phyloP scores from a whole-genome alignment of 495 filamentous ascomycete species.

The Aspergillus homomorphus region DNA sequence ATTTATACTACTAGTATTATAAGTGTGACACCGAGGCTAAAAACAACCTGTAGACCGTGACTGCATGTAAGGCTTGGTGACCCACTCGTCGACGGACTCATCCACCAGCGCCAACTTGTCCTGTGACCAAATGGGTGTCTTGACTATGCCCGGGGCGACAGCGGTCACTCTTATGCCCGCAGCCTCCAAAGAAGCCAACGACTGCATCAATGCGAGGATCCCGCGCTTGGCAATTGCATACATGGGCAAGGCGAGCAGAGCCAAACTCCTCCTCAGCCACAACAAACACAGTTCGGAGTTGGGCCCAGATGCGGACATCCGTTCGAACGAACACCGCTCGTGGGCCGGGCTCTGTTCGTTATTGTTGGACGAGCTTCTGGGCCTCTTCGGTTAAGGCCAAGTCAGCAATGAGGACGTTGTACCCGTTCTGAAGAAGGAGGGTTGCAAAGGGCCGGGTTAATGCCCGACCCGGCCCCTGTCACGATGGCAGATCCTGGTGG shows the following conservation, averaged over 20 bases:
- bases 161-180: neutral
- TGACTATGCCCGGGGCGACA: neutral
- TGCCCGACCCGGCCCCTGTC: neutral
- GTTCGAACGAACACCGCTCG: neutral
- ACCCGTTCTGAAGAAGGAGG: neutral
- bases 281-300: neutral
- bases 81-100: neutral
- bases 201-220: neutral
- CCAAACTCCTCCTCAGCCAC: neutral
- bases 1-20: no score
- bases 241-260: neutral
- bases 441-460: neutral
- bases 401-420: slow-evolving; percentile 1
- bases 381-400: neutral
- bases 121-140: neutral
- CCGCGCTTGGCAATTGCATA: neutral
- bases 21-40: no score
- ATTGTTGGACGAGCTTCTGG: neutral
- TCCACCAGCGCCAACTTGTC: neutral
- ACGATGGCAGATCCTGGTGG: neutral
- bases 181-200: neutral
- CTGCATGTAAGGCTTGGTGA: no score
- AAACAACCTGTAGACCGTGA: no score
- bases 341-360: neutral
- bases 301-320: neutral